A percentile compares a stretch with the other conserved stretches of the same genome.
phyloP scores from a whole-genome alignment of 1,139 yeast genomes.

The Kodamaea plutei region DNA sequence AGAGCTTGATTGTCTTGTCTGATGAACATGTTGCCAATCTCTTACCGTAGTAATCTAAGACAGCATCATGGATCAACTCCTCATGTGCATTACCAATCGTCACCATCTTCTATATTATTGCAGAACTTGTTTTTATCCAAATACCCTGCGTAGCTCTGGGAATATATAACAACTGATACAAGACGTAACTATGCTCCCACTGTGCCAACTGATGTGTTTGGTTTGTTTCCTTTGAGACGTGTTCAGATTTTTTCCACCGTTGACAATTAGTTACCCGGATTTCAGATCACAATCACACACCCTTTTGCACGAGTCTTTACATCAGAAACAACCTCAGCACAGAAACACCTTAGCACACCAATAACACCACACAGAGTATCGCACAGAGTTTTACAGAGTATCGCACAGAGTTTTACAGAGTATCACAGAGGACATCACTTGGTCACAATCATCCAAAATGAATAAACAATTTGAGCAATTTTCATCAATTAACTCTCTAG shows the following conservation, averaged over 20 bases:
- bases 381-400: too few species aligned
- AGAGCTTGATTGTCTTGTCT: slow-evolving; percentile 89
- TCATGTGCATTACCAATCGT: slow-evolving; percentile 79
- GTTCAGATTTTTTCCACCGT: slow-evolving; percentile 7
- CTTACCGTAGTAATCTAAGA: slow-evolving; percentile 92
- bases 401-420: too few species aligned
- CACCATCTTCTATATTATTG: slow-evolving; percentile 50
- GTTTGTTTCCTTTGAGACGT: slow-evolving; percentile 8
- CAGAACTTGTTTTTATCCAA: neutral
- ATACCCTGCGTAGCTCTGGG: neutral
- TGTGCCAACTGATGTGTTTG: neutral
- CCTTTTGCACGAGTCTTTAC: too few species aligned
- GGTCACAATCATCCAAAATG: slow-evolving; percentile 11
- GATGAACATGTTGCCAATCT: slow-evolving; percentile 93
- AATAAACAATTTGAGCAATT: slow-evolving; percentile 21
- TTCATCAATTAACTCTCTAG: slow-evolving; percentile 18
- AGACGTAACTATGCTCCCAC: neutral
- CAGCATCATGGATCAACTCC: slow-evolving; percentile 95
- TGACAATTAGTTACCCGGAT: slow-evolving; percentile 10
- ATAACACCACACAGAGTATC: too few species aligned
- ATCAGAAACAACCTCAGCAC: too few species aligned
- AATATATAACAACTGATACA: neutral
- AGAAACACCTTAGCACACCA: too few species aligned
- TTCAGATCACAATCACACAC: neutral
- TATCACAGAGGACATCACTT: neutral